Base-by-base conservation (phyloP, 129 eudicot species). In the Flaveria trinervia region DNA sequence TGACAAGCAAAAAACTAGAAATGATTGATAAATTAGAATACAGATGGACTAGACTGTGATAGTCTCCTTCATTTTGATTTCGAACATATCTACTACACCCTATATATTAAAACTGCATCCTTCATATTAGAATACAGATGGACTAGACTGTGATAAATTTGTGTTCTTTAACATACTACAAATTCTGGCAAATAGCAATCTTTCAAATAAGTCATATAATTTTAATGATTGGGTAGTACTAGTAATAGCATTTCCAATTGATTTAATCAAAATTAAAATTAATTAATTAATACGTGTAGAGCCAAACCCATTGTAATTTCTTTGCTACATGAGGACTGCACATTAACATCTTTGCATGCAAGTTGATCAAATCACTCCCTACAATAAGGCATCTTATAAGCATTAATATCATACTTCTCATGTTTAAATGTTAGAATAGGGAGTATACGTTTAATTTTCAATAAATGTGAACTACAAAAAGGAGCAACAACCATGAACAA, bases 361-460 rank as follows among this genome's bases (percentile, higher is more conserved):
- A 70, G 4, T 60, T 23, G 41, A 61, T 39, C 39, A 70, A 6
- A 70, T 26, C 45, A 70, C 62, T 16, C 15, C 74, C 25, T 25
- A 48, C 13, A 39, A 49, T 50, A 49, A 70, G 61, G 39, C 67
- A 25, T 25, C 41, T 61, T 8, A 25, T 61, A 61, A 61, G 67
- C 67, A 61, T n/a, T n/a, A 61, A 70, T 70, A 16, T 70, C 74
- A 50, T 26, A 50, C 7, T 49, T 55, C 20, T 70, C 74, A 26
- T 49, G 61, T 25, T 49, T 16, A 2, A 9, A 70, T 15, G 52
- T 70, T 16, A 30, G 15, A 49, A 26, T 3, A 9, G 41, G 41
- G 60, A 72, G 36, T n/a, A 1, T 1, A 18, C 1, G 41, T 45
- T 11, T 25, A 23, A 20, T 49, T 11, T 23, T 48, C 44, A 70